Evolutionary conservation across 2,329 filamentous ascomycete species (phyloP).

Genomic region (Botrytis deweyae): DNA sequence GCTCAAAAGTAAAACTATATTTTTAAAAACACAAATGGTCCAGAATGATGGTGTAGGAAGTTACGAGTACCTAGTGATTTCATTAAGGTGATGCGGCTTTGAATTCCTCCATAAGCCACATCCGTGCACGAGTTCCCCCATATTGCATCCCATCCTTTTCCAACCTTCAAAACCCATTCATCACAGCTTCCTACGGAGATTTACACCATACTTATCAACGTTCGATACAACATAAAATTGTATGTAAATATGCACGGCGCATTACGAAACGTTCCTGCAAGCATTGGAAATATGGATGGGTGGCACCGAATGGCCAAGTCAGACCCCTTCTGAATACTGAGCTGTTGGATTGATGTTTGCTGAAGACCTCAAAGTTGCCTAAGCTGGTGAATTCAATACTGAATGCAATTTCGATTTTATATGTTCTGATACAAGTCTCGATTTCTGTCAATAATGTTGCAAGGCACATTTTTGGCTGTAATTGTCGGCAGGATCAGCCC

Average conservation of each 20-base stretch:
- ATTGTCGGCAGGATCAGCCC: neutral
- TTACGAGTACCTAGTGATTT: neutral
- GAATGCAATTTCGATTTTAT: neutral
- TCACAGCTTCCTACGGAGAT: neutral
- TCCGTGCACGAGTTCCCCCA: neutral
- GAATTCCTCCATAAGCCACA: neutral
- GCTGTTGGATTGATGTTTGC: neutral
- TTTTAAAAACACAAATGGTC: neutral
- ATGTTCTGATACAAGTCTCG: neutral
- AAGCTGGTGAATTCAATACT: neutral
- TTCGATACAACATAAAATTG: neutral
- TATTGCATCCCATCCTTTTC: neutral
- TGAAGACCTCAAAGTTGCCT: neutral
- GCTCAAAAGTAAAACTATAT: neutral
- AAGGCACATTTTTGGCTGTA: slow-evolving; percentile 1
- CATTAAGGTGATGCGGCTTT: neutral
- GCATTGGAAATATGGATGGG: neutral
- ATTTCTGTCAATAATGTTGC: neutral
- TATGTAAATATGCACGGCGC: neutral
- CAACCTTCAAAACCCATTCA: neutral
- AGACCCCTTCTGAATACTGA: neutral
- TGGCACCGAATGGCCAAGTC: neutral
- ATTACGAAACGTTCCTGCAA: neutral
- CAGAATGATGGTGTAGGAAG: neutral
- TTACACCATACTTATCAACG: neutral